phyloP scores from a whole-genome alignment of 352 stramenopile genomes.

The Phytophthora ramorum region DNA sequence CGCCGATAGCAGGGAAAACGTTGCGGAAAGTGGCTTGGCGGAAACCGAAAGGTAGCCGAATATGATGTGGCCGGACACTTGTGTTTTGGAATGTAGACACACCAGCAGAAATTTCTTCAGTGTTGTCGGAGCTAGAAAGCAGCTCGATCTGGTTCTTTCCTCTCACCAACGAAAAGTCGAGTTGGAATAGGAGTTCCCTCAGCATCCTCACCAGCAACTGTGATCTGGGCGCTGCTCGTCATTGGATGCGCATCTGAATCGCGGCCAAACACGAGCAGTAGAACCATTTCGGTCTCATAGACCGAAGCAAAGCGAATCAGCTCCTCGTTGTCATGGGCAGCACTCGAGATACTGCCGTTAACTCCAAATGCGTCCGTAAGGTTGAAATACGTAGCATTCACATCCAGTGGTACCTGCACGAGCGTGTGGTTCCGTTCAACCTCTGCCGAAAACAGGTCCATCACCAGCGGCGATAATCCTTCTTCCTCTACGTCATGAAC shows the following conservation, averaged over 20 bases:
- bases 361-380: conserved; percentile 69
- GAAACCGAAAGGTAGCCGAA: conserved; percentile 73
- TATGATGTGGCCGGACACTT: conserved; percentile 59
- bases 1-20: conserved; percentile 10
- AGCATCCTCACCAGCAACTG: conserved; percentile 51
- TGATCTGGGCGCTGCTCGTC: conserved; percentile 63
- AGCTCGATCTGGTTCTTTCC: conserved; percentile 49
- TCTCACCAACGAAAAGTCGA: conserved; percentile 69
- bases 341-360: conserved; percentile 60
- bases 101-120: conserved; percentile 36
- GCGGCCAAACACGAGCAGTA: conserved; percentile 83
- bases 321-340: conserved; percentile 69
- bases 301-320: conserved; percentile 78
- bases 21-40: conserved; percentile 61
- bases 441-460: conserved; percentile 54
- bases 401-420: conserved; percentile 64
- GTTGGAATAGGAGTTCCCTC: conserved; percentile 40
- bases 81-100: conserved; percentile 73
- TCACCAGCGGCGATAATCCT: conserved; percentile 35
- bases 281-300: conserved; percentile 76
- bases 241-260: conserved; percentile 62
- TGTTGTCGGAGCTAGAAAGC: conserved; percentile 6
- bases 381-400: conserved; percentile 77
- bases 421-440: conserved; percentile 64
- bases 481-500: conserved; percentile 26